Base-by-base conservation (phyloP, 768 basidiomycete genomes). In the Pholiota molesta region DNA sequence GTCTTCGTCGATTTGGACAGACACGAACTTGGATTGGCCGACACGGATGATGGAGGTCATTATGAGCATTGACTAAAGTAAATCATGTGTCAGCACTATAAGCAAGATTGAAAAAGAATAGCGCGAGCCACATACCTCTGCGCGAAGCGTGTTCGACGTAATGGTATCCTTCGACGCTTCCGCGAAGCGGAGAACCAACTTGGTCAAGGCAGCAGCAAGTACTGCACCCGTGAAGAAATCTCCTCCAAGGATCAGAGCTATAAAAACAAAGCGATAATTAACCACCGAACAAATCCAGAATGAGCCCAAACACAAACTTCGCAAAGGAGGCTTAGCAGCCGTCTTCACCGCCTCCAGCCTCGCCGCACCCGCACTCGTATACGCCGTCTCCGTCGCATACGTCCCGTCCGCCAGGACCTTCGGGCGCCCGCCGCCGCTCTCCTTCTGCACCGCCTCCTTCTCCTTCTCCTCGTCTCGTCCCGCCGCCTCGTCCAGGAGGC, bases 41-140 rank as follows among this genome's bases (percentile, higher is more conserved):
- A 98, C 94, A 52, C 97, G 94, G 71, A 99, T 92, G 72, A 95
- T 83, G 9, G 95, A 97, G 1, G 95, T 90, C 97, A 99, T 98
- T 73, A 99, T 94, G 57, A 99, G 83, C 93, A 99, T 98, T 5
- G 93, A 88, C 91, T 93, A 68, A 16, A 44, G 57, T 57, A 39
- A 55, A 39, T 11, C 52, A 26, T 45, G 14, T 23, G 26, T 26
- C 9, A 4, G 45, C 31, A 11, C 54, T 21, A 13, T 2, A 33
- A 57, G 21, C 10, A 3, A 37, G 53, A 17, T 7, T 14, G 14
- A 17, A 35, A 21, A 17, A 26, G 13, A 3, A 45, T 45, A 40
- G 26, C 2, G 40, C 9, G 5, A 31, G 54, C 17, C 13, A 68
- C 79, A 44, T 57, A 91, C 92, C 83, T 99, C 96, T 13, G 97